phyloP scores from a whole-genome alignment of 441 rosid genomes.

The Pelargonium australe region DNA sequence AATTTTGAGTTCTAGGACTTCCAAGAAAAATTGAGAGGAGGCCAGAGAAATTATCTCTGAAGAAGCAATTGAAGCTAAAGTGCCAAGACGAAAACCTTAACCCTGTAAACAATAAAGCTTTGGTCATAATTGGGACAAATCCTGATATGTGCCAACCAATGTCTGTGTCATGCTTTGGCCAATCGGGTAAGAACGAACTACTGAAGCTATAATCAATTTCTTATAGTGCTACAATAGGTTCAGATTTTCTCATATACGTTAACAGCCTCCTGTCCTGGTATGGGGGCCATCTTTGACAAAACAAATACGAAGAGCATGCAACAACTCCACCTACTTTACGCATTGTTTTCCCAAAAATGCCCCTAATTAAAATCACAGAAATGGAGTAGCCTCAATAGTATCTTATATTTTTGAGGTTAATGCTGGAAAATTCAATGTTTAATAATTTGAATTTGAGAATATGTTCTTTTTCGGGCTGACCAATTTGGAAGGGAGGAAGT shows the following conservation, averaged over 20 bases:
- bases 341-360: not conserved
- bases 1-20: slow-evolving; percentile 43
- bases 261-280: not conserved
- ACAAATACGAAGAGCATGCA: not conserved
- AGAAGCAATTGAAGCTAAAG: slow-evolving; percentile 85
- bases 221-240: not conserved
- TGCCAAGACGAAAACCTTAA: slow-evolving; percentile 73
- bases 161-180: slow-evolving; percentile 36
- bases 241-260: not conserved
- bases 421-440: not conserved
- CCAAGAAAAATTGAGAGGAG: slow-evolving; percentile 42
- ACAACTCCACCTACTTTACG: not conserved
- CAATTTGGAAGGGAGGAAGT: not conserved
- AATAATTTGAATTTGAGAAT: not conserved
- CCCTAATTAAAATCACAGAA: not conserved
- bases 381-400: not conserved
- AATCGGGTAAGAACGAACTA: slow-evolving; percentile 36
- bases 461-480: not conserved
- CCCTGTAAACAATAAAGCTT: slow-evolving; percentile 44
- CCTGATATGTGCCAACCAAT: slow-evolving; percentile 40
- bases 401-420: not conserved
- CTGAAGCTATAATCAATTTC: not conserved
- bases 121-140: slow-evolving; percentile 40
- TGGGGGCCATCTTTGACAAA: not conserved
- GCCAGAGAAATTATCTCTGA: slow-evolving; percentile 66